Conservation (phyloP, 2,329 filamentous ascomycete species). For the Aspergillus calidoustus region DNA sequence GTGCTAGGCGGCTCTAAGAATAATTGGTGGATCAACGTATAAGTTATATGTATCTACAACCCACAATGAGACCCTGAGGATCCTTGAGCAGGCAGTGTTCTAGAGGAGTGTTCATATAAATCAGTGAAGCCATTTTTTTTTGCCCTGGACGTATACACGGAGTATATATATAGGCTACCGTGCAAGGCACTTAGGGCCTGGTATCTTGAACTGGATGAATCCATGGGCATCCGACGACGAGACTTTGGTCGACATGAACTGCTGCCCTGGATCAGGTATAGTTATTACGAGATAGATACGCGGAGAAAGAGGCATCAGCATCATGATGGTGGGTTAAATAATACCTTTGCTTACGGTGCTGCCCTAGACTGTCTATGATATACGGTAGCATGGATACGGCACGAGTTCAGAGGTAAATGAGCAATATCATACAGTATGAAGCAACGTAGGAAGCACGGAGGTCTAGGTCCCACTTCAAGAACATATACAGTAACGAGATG, state of each 20-base stretch:
- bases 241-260: background rate
- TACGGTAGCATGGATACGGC: background rate
- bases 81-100: no score
- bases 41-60: no score
- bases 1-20: no score
- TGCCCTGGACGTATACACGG: no score
- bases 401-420: conserved; percentile 6
- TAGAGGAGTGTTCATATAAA: no score
- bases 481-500: conserved; percentile 14
- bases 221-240: background rate
- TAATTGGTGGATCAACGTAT: no score
- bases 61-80: no score
- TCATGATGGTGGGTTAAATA: background rate
- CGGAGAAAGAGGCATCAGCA: background rate
- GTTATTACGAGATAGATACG: background rate
- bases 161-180: background rate
- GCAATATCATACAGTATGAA: conserved; percentile 21
- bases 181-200: background rate
- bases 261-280: background rate
- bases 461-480: conserved; percentile 14
- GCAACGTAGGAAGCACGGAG: conserved; percentile 19
- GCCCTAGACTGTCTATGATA: background rate
- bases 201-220: background rate
- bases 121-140: no score
- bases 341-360: background rate